These are phyloP conservation scores for Cercospora sp. DNA, from an alignment of 2,329 filamentous ascomycete genomes.

Conservation along the genomic window DNA sequence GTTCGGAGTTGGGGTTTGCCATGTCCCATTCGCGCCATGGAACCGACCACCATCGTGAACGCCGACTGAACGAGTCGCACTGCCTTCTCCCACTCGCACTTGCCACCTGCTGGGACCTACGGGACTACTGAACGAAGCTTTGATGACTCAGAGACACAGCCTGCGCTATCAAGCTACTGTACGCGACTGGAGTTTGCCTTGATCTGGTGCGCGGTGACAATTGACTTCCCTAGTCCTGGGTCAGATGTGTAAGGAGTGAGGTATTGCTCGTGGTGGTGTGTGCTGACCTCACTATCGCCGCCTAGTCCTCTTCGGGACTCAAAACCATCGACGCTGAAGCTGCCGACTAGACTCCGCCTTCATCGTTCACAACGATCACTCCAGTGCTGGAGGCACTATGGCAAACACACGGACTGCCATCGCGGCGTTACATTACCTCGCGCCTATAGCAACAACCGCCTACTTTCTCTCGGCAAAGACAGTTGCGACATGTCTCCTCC, in stretches of 20 bases:
- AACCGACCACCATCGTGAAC: not conserved
- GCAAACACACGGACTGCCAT: slow-evolving; percentile 12
- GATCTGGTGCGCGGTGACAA: not conserved
- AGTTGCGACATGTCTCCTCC: slow-evolving; percentile 33
- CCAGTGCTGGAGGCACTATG: not conserved
- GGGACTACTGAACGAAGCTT: slow-evolving; percentile 2
- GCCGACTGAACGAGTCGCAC: not conserved
- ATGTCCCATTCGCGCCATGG: not conserved
- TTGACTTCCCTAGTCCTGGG: not conserved
- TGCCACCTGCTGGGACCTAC: not conserved
- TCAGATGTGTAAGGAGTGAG: not conserved
- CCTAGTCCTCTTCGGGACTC: not conserved
- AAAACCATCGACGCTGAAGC: not conserved
- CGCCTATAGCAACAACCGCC: slow-evolving; percentile 29
- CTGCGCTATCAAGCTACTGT: not conserved
- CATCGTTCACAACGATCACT: not conserved
- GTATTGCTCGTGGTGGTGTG: not conserved
- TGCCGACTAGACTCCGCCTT: not conserved
- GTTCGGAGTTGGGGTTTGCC: not conserved
- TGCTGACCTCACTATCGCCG: not conserved
- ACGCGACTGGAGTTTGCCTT: not conserved
- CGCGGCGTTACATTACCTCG: slow-evolving; percentile 32
- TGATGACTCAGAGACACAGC: not conserved
- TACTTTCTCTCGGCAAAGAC: slow-evolving; percentile 34
- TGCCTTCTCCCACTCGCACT: not conserved